Base-by-base conservation (phyloP, 2,329 filamentous ascomycete species). In the Monilinia laxa region DNA sequence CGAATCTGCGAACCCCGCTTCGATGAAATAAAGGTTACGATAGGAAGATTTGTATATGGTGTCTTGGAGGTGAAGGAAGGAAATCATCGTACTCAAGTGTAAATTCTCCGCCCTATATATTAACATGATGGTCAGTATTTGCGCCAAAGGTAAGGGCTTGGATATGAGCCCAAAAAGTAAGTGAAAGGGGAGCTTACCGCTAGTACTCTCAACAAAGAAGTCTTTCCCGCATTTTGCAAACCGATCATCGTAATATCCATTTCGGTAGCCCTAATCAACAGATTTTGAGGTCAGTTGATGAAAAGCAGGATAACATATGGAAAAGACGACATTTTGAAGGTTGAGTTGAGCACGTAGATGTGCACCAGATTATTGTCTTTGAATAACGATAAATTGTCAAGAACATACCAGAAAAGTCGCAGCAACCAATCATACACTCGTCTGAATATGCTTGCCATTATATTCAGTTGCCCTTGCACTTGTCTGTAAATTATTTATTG, bases 191-290 rank as follows among this genome's bases (percentile, higher is more conserved):
- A 68, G 80, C 94, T 86, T 88, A 99, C 95, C 83, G 94, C 93
- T 75, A 99, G 85, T 75, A 98, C 94, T 74, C 93, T 87, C 78
- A 99, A 83, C 76, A 99, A 80, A 70, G 94, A 98, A 51, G 95
- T 98, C 82, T 99, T 99, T 76, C 95, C 95, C 68, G 95, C 95
- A 81, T 98, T 98, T 78, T 99, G 95, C 77, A 99, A 82, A 31
- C 95, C 95, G 78, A 99, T 94, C 90, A 99, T 96, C 73, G 95
- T 98, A 78, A 99, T 94, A 81, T 99, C 95, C 93, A 99, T 97
- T 83, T 99, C 95, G 72, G 93, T 96, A 73, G 94, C 93, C 95
- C 94, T 97, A 74, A 58, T 62, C 35, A 51, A 23, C 42, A 56
- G 51, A 49, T 59, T 54, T 20, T n/a, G 10, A 51, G 14, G 45